Base-by-base conservation (phyloP, 352 stramenopile genomes). In the Thraustochytrium striatum region DNA sequence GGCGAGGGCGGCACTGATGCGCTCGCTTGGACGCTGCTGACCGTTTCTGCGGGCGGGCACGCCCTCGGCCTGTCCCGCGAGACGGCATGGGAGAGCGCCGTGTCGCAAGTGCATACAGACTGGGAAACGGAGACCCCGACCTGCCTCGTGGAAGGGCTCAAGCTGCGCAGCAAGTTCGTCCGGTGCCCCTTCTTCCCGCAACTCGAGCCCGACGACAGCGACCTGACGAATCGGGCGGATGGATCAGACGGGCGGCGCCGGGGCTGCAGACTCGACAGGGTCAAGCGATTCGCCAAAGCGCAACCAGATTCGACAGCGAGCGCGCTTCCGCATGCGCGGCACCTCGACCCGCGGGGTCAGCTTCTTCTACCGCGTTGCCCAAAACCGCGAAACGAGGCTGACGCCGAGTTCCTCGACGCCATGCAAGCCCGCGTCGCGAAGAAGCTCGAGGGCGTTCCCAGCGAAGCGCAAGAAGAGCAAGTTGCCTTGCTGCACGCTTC, bases 111-210 rank as follows among this genome's bases (percentile, higher is more conserved):
- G 3, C 39, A 75, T 8, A 43, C 44, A 7, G 5, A 43, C 3
- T 75, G 65, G 65, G 52, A 61, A 75, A 43, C n/a, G 1, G 65
- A 61, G 13, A 25, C 50, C 21, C 59, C 59, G 7, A 38, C n/a
- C n/a, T n/a, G 59, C 16, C 59, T 33, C 25, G 59, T 38, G 21
- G 59, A 50, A 28, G 21, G 41, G 9, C 35, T n/a, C 21, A 52
- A 30, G 41, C 9, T 19, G 2, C 28, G 50, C 9, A 33, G 59
- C 1, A 38, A 50, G 25, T 19, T 0, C 36, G 50, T 70, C 38
- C 38, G 33, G 9, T n/a, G 35, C 32, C 28, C 28, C 7, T 70
- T 52, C 41, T 70, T 70, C n/a, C 35, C 5, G 25, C 7, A n/a
- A 9, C 8, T n/a, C 25, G 38, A 43, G n/a, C 58, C 21, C 38